phyloP scores from a whole-genome alignment of 2,329 filamentous ascomycete species.

The Plectosphaerella plurivora region DNA sequence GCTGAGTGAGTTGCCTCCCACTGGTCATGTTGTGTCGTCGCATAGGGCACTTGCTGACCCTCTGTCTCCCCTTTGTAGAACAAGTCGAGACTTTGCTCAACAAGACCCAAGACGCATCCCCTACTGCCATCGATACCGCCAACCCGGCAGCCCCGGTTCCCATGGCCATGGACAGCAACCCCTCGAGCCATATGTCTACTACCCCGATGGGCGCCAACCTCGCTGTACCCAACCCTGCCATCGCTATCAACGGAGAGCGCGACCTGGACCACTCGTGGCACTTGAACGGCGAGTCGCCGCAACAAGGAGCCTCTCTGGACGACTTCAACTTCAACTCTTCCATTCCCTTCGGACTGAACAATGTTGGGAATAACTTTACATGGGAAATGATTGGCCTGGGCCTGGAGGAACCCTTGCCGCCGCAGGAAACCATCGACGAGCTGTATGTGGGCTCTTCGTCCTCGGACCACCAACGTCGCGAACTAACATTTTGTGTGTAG shows the following conservation, averaged over 20 bases:
- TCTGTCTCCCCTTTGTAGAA: conserved; percentile 43
- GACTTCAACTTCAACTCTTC: conserved; percentile 53
- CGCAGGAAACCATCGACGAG: conserved; percentile 69
- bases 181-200: not conserved
- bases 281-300: conserved; percentile 50
- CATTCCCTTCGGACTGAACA: conserved; percentile 39
- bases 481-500: conserved; percentile 29
- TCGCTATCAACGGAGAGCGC: not conserved
- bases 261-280: conserved; percentile 35
- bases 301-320: conserved; percentile 38
- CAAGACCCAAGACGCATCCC: conserved; percentile 61
- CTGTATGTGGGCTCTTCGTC: conserved; percentile 47
- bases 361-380: conserved; percentile 55
- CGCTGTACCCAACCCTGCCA: not conserved
- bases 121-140: conserved; percentile 16
- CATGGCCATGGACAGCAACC: not conserved
- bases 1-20: conserved; percentile 59
- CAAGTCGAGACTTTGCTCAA: conserved; percentile 88
- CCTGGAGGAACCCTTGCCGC: conserved; percentile 54
- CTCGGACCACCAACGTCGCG: conserved; percentile 7
- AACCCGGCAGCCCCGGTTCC: conserved; percentile 28
- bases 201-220: not conserved
- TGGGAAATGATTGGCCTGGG: conserved; percentile 72
- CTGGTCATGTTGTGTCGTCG: not conserved
- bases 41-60: conserved; percentile 2